Evolutionary conservation across 768 basidiomycete species (phyloP), one percentile per base, ranked within the genome.

Genomic region (Auriscalpium microsporum): DNA sequence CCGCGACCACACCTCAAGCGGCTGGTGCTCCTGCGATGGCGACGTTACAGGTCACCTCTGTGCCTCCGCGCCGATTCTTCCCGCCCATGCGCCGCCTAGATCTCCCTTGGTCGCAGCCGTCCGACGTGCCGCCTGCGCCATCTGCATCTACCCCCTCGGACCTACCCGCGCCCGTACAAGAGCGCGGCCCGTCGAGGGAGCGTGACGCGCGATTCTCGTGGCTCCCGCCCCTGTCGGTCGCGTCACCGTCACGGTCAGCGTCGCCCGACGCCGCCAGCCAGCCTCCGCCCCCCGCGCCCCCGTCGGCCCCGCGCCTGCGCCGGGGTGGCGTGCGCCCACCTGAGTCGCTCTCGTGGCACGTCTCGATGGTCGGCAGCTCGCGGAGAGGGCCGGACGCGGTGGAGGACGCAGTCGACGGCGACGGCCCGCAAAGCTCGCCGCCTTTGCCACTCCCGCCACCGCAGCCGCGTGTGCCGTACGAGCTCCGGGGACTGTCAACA

Each of bases 301-400:
- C 57, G 11, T 52, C 59, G 2, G 50, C 56, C 2, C 82, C 85
- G 4, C 78, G 83, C 44, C 69, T 87, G 45, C 79, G 86, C 48
- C 78, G 86, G 3, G 83, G 86, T n/a, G 82, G 84, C 2, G 64
- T 87, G 5, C 78, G 80, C 6, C 78, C 84, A 5, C 82, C 84
- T 0, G 86, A 87, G 62, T 78, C 80, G 1, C 68, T 84, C 59
- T 68, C 78, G 14, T 75, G 78, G 34, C 73, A 35, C 14, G 38
- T 42, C 40, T 42, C 40, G 40, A 42, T 42, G 40, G 14, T 42
- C 17, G 40, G 28, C 28, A 28, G 40, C 14, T 42, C 40, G 40
- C 40, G 40, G 40, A 42, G 40, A 42, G 40, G 17, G 40, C 17
- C 2, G 2, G 40, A 42, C 17, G 40, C 40, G 40, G 40, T 4